These are phyloP conservation scores for Tolypocladium endophyticum DNA, from an alignment of 2,329 filamentous ascomycete species.

Conservation along the genomic window DNA sequence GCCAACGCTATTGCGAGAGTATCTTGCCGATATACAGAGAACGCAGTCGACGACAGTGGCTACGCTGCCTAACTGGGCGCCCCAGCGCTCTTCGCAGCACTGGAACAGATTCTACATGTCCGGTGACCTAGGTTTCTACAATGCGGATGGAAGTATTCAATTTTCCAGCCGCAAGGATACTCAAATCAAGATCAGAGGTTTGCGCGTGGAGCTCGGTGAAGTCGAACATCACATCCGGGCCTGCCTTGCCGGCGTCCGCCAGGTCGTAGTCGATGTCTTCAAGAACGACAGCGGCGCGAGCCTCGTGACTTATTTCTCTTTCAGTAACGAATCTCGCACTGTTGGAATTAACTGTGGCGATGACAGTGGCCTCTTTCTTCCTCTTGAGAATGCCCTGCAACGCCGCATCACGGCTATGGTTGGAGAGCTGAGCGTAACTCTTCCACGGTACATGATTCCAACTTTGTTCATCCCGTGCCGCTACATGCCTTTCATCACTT, in stretches of 20 bases:
- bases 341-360: not conserved
- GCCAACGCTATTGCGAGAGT: not conserved
- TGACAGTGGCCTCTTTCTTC: not conserved
- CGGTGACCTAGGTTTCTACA: constrained; percentile 17
- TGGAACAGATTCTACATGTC: constrained; percentile 5
- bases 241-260: not conserved
- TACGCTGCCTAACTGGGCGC: not conserved
- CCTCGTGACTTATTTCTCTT: constrained; percentile 1
- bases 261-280: not conserved
- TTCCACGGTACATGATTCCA: constrained; percentile 6
- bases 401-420: not conserved
- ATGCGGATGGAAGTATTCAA: constrained; percentile 10
- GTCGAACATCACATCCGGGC: not conserved
- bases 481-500: constrained; percentile 7
- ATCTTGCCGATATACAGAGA: not conserved
- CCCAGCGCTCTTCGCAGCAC: not conserved
- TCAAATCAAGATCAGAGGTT: constrained; percentile 16
- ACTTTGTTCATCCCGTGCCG: constrained; percentile 4
- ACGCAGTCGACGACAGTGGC: not conserved
- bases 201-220: constrained; percentile 5
- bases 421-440: not conserved
- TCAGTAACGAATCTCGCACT: not conserved
- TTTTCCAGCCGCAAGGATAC: constrained; percentile 12
- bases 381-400: not conserved
- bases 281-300: not conserved